phyloP scores from a whole-genome alignment of 257 asterid genomes.

The Ehretia macrophylla region DNA sequence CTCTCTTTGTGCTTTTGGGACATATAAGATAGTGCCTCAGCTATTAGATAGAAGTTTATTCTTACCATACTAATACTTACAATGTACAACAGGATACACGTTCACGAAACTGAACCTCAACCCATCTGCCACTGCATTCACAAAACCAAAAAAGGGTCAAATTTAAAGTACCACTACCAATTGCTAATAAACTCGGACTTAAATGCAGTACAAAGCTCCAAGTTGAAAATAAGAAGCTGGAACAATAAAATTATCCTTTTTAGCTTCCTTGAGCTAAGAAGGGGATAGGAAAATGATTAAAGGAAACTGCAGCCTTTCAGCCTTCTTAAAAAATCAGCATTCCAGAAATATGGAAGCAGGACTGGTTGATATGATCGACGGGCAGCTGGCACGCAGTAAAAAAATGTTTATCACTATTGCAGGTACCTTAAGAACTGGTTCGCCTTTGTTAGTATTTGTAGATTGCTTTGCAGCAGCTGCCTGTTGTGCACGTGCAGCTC shows the following conservation, averaged over 20 bases:
- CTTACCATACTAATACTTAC: conserved; percentile 32
- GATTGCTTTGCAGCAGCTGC: conserved; percentile 79
- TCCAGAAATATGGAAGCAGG: background rate
- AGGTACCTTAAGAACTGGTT: conserved; percentile 81
- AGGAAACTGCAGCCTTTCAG: background rate
- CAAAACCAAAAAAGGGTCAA: conserved; percentile 19
- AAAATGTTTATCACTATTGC: background rate
- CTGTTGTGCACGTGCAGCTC: conserved; percentile 82
- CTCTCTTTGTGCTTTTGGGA: no score
- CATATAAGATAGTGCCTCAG: no score
- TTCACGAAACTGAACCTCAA: conserved; percentile 33
- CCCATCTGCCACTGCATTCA: conserved; percentile 94
- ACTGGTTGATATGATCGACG: background rate
- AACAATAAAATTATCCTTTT: background rate
- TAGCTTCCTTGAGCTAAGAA: background rate
- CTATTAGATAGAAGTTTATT: no score
- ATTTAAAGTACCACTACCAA: background rate
- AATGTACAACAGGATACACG: conserved; percentile 11
- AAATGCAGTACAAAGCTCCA: background rate
- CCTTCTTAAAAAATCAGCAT: background rate
- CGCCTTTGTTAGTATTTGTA: conserved; percentile 62
- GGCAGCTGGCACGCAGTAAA: background rate
- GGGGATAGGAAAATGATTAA: background rate
- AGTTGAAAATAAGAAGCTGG: background rate
- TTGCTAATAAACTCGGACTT: background rate